Evolutionary conservation across 352 stramenopile species (phyloP).

Genomic region (Pythium chondricola): DNA sequence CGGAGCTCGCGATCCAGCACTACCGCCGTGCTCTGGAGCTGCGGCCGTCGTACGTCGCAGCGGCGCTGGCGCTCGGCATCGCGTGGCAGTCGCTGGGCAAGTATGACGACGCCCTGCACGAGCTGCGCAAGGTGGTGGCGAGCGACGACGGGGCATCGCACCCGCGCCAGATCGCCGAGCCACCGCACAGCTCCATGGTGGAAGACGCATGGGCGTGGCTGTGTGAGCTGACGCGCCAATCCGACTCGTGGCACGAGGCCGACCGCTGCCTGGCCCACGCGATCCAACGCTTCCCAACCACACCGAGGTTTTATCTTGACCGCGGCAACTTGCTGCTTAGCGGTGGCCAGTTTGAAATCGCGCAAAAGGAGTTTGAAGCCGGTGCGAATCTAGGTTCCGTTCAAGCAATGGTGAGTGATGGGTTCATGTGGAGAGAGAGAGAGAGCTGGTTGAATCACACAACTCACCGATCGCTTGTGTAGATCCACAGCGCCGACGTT

Average conservation of each 20-base stretch:
- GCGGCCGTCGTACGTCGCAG: slow-evolving; percentile 31
- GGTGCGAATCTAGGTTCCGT: slow-evolving; percentile 36
- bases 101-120: slow-evolving; percentile 49
- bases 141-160: slow-evolving; percentile 13
- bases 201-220: slow-evolving; percentile 32
- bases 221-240: slow-evolving; percentile 48
- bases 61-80: slow-evolving; percentile 47
- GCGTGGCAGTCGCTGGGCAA: slow-evolving; percentile 35
- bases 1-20: slow-evolving; percentile 39
- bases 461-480: too few relatives aligned
- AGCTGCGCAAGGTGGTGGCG: slow-evolving; percentile 41
- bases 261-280: slow-evolving; percentile 50
- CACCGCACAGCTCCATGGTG: slow-evolving; percentile 20
- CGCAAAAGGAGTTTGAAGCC: slow-evolving; percentile 46
- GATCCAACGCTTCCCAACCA: slow-evolving; percentile 40
- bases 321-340: slow-evolving; percentile 47
- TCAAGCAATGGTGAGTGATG: slow-evolving; percentile 35
- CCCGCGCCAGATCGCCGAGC: slow-evolving; percentile 3
- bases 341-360: slow-evolving; percentile 47
- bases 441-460: not conserved
- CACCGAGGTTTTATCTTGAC: slow-evolving; percentile 51
- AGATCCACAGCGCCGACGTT: slow-evolving; percentile 51
- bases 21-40: slow-evolving; percentile 49
- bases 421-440: not conserved
- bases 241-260: slow-evolving; percentile 35